phyloP scores from a whole-genome alignment of 2,329 filamentous ascomycete genomes.

The Colletotrichum cereale region DNA sequence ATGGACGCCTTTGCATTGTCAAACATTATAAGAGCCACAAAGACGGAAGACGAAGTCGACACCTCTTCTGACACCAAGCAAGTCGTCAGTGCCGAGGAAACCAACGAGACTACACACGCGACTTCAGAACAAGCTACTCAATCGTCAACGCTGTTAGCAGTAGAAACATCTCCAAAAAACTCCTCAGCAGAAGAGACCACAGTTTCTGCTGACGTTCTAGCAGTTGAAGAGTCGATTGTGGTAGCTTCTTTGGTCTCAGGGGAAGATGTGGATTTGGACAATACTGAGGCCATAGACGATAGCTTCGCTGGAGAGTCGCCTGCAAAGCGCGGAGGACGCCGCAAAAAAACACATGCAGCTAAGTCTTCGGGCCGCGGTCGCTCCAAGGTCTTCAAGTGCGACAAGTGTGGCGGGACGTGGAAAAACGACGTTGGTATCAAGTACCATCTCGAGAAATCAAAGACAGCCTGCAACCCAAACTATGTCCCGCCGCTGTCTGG shows the following conservation, averaged over 20 bases:
- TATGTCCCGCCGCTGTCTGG: conserved; percentile 49
- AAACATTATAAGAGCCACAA: background rate
- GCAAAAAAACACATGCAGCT: conserved; percentile 20
- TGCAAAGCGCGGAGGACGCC: conserved; percentile 19
- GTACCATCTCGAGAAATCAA: conserved; percentile 69
- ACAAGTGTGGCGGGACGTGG: conserved; percentile 66
- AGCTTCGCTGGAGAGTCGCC: background rate
- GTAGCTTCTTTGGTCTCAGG: background rate
- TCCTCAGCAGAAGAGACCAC: background rate
- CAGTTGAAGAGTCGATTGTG: conserved; percentile 12
- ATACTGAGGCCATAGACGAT: background rate
- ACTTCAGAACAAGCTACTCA: background rate
- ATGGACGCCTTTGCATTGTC: conserved; percentile 23
- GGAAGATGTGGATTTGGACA: background rate
- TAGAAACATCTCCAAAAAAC: background rate
- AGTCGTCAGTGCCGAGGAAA: background rate
- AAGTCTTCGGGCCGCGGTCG: conserved; percentile 38
- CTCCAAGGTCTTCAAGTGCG: conserved; percentile 58
- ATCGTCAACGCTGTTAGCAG: background rate
- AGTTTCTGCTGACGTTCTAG: background rate
- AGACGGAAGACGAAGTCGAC: background rate
- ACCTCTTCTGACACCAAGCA: background rate
- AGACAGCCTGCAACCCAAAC: conserved; percentile 65
- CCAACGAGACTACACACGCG: background rate
- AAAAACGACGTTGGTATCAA: conserved; percentile 70